Base-by-base conservation (phyloP, 2,329 filamentous ascomycete genomes). In the Cladosporium austrohemisphaericum region DNA sequence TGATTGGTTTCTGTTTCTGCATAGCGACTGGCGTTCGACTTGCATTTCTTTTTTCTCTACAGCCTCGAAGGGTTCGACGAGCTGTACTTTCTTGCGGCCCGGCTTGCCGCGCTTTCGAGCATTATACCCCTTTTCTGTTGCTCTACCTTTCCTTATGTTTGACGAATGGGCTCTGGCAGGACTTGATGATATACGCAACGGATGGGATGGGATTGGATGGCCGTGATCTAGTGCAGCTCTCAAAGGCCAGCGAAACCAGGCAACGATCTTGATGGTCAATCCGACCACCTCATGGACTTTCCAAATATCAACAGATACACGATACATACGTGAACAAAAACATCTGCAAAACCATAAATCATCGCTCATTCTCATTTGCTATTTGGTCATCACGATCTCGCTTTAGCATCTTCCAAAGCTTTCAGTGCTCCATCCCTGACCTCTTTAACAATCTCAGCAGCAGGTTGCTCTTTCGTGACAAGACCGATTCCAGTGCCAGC, bases 401-500 rank as follows among this genome's bases (percentile, higher is more conserved):
- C 22, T 20, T 25, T 41, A 7, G 32, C 38, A 23, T 29, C 40
- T 6, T 50, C 32, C 16, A 50, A 23, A 6, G 37, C 47, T 5
- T 35, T 43, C 10, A 28, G n/a, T 10, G 23, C 31, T 6, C 32
- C 47, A 14, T 33, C 13, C 14, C 45, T 20, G 3, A 75, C 65
- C 52, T 77, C 72, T 38, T 64, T 64, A 2, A 80, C 72, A 58
- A 85, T 80, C 8, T 77, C 72, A 11, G 63, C 70, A 3, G 78
- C 80, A n/a, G 68, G 60, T 56, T 71, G 70, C 2, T 78, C 68
- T 37, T 74, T 65, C 38, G 63, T 76, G 2, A 84, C 71, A 51
- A 85, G 65, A 0, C 82, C 82, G 13, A 85, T 76, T 0, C 75
- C 81, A 20, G 77, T 77, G 3, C 82, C 81, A 11, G 79, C 80